Evolutionary conservation across 73 alveolate genomes (phyloP), one percentile per base, ranked within the genome.

Genomic region (Blepharisma japonicum): DNA sequence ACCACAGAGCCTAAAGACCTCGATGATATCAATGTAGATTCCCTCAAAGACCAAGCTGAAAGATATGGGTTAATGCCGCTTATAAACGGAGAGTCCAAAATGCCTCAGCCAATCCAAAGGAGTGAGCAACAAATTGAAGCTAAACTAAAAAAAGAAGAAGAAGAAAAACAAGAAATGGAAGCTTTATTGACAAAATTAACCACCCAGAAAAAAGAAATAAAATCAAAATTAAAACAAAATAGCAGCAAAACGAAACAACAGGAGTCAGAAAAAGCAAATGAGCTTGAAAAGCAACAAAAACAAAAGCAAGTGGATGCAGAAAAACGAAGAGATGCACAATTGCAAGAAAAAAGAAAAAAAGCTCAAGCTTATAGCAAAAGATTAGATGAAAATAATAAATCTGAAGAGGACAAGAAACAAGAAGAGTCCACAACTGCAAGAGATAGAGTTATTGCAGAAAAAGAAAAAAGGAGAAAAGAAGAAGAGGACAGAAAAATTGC

Each of bases 21-120:
- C 7, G 99, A 96, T 56, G 98, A 93, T 77, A 89, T 91, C 89
- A 90, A 93, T 80, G 89, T 87, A 2, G 96, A 90, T 32, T 87
- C 95, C 42, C 83, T 94, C 11, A 88, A 90, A 68, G 98, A 94
- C 71, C 94, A 96, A 82, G 99, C 98, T 11, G 95, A 93, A 81
- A 92, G 90, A 82, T 84, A 93, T 54, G 94, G 94, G n/a, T 78
- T 94, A 72, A 77, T 89, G 80, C 91, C 84, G 68, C 79, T 74
- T 0, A 83, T 71, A 18, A 83, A 82, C 71, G 89, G 85, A 39
- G 80, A 87, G 56, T 80, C 76, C 38, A 83, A 77, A 68, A 88
- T 78, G 54, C 79, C 68, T 49, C 72, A 87, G 81, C 86, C 25
- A 8, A 27, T 27, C 2, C 55, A 46, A 25, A 70, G 50, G 68